Percentiles rank a stretch among this genome's conserved stretches.
Conservation (phyloP, 148 eudicot species). For the Rhododendron henanense region DNA sequence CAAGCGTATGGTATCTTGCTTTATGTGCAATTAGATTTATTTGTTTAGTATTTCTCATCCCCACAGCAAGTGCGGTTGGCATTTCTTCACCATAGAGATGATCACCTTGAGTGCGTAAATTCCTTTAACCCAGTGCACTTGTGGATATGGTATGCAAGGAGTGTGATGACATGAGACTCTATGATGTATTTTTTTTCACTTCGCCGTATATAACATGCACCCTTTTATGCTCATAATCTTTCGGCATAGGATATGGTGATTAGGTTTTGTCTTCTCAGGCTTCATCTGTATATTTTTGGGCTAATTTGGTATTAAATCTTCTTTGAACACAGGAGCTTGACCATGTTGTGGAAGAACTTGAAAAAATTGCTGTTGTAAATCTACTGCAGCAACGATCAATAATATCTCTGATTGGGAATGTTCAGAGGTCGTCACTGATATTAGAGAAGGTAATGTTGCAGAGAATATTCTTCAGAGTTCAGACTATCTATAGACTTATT, state of each 20-base stretch:
- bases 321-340: slow-evolving; percentile 66
- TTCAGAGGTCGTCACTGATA: slow-evolving; percentile 80
- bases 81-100: not conserved
- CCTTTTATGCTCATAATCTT: not conserved
- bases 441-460: slow-evolving; percentile 65
- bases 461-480: not conserved
- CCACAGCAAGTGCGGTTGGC: not conserved
- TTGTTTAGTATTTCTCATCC: not conserved
- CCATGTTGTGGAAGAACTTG: slow-evolving; percentile 78
- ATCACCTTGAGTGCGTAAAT: not conserved
- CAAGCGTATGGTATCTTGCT: slow-evolving; percentile 51
- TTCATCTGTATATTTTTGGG: slow-evolving; percentile 6
- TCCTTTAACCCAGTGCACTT: not conserved
- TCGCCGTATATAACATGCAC: not conserved
- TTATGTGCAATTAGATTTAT: slow-evolving; percentile 2
- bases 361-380: slow-evolving; percentile 86
- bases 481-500: not conserved
- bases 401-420: slow-evolving; percentile 92
- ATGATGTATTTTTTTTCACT: not conserved
- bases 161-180: not conserved
- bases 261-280: not conserved
- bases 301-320: not conserved
- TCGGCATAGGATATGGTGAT: not conserved
- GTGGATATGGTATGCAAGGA: not conserved
- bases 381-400: slow-evolving; percentile 78